Evolutionary conservation across 164 flowering plant genomes (phyloP), one percentile per base, ranked within the genome.

Genomic region (Umbilicus rupestris): DNA sequence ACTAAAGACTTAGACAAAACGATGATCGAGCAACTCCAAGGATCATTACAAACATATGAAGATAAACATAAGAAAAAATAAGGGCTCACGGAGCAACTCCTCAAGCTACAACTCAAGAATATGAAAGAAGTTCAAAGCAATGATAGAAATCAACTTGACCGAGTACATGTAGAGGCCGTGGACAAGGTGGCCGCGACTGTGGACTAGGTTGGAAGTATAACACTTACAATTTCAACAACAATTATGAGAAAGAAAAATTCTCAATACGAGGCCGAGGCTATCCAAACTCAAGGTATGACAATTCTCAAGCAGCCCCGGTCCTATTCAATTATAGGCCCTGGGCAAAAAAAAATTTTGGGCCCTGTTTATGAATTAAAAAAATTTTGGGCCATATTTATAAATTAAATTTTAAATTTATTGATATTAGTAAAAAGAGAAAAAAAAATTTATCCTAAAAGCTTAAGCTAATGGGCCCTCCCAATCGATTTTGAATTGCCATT

Each of bases 1-100:
- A n/a, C n/a, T n/a, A n/a, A n/a, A n/a, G n/a, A 78, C 20, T 41
- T 75, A 17, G 70, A 59, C 2, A 2, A 22, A 26, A 69, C 71
- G 66, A 66, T 63, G 0, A 62, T 68, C 11, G 68, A 68, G 2
- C 28, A 73, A 71, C 64, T 64, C 24, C 2, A 46, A 26, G 70
- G 69, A n/a, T 69, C 69, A 3, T 35, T 66, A 17, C 70, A 66
- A 73, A 69, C 69, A 2, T 45, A 41, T 9, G 44, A 9, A 41
- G 6, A 41, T 1, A 41, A 41, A 15, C 44, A 41, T 41, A 73
- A 47, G 73, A 77, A 68, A 62, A 72, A 37, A 59, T 57, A 63
- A 49, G 37, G 65, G 15, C 15, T 46, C 28, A 58, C 20, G 12
- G 50, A 69, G 31, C 31, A 58, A 28, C 45, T 59, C 0, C 44